Conservation (phyloP, 257 asterid genomes). For the Echites panduratus region DNA sequence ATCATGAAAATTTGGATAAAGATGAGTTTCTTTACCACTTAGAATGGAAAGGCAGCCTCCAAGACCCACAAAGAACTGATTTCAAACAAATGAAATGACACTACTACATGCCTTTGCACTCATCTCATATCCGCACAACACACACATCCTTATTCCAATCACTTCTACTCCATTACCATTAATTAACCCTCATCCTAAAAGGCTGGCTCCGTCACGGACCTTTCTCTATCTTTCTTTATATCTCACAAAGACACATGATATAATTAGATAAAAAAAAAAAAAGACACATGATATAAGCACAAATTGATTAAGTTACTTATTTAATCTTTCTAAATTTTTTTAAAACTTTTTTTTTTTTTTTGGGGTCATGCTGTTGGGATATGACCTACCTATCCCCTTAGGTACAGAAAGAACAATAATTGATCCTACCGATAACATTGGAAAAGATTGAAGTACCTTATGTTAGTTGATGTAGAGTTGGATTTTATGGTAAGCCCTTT, state of each 20-base stretch:
- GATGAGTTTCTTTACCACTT: constrained; percentile 20
- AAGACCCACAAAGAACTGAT: constrained; percentile 1
- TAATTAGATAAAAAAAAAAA: too few species aligned
- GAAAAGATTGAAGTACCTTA: neutral
- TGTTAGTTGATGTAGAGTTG: constrained; percentile 5
- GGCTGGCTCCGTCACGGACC: neutral
- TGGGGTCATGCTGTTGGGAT: neutral
- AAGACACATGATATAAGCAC: too few species aligned
- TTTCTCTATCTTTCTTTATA: neutral
- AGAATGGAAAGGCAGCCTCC: constrained; percentile 10
- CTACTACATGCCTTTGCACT: constrained; percentile 12
- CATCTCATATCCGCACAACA: constrained; percentile 17
- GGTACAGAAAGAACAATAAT: constrained; percentile 4
- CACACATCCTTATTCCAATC: constrained; percentile 14
- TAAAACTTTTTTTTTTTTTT: too few species aligned
- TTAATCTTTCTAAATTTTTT: too few species aligned
- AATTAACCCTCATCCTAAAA: neutral
- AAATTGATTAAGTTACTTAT: neutral
- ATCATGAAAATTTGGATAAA: constrained; percentile 18
- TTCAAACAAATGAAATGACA: constrained; percentile 23
- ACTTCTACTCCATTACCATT: neutral
- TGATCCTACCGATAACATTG: neutral
- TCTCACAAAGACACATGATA: too few species aligned
- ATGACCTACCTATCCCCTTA: neutral
- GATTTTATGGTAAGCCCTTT: neutral